Base-by-base conservation (phyloP, 1,139 yeast species). In the Yamadazyma triangularis region DNA sequence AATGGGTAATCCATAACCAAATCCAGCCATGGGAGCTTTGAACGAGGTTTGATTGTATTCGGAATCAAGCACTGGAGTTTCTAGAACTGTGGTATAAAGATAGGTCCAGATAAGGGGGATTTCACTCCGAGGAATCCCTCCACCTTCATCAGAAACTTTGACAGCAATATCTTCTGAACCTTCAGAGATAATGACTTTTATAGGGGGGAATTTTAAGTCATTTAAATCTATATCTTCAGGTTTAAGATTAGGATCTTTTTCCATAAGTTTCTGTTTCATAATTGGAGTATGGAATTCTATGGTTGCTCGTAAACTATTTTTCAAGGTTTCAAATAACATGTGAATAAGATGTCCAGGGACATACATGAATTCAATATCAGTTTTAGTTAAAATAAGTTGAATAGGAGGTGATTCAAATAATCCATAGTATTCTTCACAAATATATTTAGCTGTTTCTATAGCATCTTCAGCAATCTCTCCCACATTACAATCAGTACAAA, bases 111-210 rank as follows among this genome's bases (percentile, higher is more conserved):
- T 85, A 40, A 84, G 67, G 2, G 95, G 94, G 15, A 85, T 74
- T 35, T 85, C 91, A 39, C 87, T 73, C 39, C 95, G 69, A 3
- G 95, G 85, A 38, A 88, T 86, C 18, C 96, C 96, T 24, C 96
- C 96, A 28, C 96, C 96, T 60, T 87, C 95, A 53, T 87, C 96
- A 26, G 91, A 80, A 37, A 87, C 80, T 55, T 88, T 88, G 45
- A 87, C 82, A n/a, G 96, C 88, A 41, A 88, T 86, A 52, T 88
- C 96, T 51, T 87, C 95, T 25, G 78, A 75, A 9, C 96, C 96
- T 53, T 86, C 87, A n/a, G 89, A 85, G 15, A 87, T 88, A 37
- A 88, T 84, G 15, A 88, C 83, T 56, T 86, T 86, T 26, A 88
- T 81, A 2, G 94, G 84, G 0, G 96, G 95, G 53, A 77, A 86